Evolutionary conservation across 257 asterid species (phyloP).

Genomic region (Gentiana straminea): DNA sequence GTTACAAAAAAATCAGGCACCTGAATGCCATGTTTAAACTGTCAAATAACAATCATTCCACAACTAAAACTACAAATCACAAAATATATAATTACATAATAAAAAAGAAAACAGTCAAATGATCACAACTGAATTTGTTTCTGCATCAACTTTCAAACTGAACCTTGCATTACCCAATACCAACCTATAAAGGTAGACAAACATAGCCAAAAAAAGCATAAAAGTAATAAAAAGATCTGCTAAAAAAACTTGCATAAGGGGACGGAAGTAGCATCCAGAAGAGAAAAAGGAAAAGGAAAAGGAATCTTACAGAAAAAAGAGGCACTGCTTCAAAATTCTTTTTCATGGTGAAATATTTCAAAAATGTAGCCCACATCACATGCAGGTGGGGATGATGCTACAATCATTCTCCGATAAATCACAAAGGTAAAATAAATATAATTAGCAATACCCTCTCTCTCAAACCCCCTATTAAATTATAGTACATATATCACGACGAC

Average conservation of each 20-base stretch:
- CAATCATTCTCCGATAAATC: constrained; percentile 15
- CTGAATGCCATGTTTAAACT: too few relatives aligned
- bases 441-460: constrained; percentile 7
- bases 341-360: constrained; percentile 23
- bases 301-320: neutral
- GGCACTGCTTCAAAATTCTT: constrained; percentile 16
- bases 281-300: neutral
- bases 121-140: too few relatives aligned
- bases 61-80: too few relatives aligned
- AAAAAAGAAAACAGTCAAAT: too few relatives aligned
- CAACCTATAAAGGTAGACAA: too few relatives aligned
- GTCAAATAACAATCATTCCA: too few relatives aligned
- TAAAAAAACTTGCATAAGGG: neutral
- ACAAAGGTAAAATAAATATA: constrained; percentile 8
- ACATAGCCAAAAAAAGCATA: too few relatives aligned
- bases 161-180: too few relatives aligned
- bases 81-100: too few relatives aligned
- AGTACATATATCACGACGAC: constrained; percentile 6
- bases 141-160: too few relatives aligned
- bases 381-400: constrained; percentile 13
- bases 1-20: neutral
- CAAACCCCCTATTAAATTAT: constrained; percentile 13
- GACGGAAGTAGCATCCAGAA: neutral
- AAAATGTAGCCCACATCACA: constrained; percentile 9
- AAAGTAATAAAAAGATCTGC: too few relatives aligned